Percentiles rank a stretch among this genome's conserved stretches.
These are phyloP conservation scores for Cladosporium austrohemisphaericum DNA, from an alignment of 2,329 filamentous ascomycete species.

Conservation along the genomic window DNA sequence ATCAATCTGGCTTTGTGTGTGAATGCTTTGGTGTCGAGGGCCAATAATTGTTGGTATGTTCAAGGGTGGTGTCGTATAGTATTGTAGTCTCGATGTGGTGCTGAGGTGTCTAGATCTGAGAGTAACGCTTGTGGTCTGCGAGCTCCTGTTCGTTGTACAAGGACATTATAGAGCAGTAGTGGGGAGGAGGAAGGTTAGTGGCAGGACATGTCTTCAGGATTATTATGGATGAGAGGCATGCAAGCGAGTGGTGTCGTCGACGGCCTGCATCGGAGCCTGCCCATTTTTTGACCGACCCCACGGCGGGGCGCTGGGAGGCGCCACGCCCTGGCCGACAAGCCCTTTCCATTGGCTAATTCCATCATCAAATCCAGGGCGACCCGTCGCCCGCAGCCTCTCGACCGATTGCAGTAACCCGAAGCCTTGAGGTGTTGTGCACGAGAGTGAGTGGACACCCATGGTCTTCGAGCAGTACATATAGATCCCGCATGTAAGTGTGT, in stretches of 20 bases:
- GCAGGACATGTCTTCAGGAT: no score
- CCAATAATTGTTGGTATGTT: not conserved
- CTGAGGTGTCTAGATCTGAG: slow-evolving; percentile 19
- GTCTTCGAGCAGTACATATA: not conserved
- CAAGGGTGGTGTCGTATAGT: not conserved
- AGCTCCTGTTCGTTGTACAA: slow-evolving; percentile 35
- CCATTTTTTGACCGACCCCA: slow-evolving; percentile 1
- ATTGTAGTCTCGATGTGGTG: not conserved
- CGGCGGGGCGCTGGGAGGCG: not conserved
- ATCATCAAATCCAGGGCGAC: not conserved
- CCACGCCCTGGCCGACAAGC: not conserved
- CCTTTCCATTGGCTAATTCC: not conserved
- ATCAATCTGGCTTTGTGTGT: not conserved
- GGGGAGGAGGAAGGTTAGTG: not conserved
- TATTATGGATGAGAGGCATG: no score
- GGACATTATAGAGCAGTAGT: slow-evolving; percentile 23
- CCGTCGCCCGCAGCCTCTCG: not conserved
- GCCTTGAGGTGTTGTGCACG: no score
- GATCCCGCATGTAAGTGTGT: slow-evolving; percentile 4
- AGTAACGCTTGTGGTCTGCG: slow-evolving; percentile 30
- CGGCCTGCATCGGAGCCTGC: no score
- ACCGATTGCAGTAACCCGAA: slow-evolving; percentile 1
- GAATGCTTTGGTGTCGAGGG: not conserved
- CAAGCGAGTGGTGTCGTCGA: no score
- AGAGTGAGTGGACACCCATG: slow-evolving; percentile 1